Base-by-base conservation (phyloP, 768 basidiomycete species). In the Mycena sanguinolenta region DNA sequence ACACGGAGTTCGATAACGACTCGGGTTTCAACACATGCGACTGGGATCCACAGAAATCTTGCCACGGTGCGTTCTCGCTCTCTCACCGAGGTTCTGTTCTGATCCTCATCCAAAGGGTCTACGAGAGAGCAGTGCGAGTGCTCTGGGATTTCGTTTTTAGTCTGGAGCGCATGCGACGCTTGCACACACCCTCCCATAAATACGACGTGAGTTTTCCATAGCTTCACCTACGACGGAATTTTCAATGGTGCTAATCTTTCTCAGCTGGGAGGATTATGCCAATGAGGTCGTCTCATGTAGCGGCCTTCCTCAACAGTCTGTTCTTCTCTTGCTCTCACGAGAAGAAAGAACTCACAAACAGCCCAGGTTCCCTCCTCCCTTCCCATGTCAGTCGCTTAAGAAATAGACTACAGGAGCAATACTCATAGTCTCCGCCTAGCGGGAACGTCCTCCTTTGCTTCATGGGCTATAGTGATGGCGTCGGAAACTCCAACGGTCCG, bases 141-240 rank as follows among this genome's bases (percentile, higher is more conserved):
- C 34, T 57, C 54, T 14, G 34, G 21, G 3, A 36, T 57, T 13
- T 57, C 54, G 1, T 57, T 36, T 14, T 1, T 57, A 3, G 34
- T 36, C 21, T 57, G 54, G 54, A 34, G 32, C 23, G 54, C 54
- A n/a, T 57, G 54, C 21, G 54, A 57, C 23, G 34, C 34, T 36
- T 57, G 54, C n/a, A 1, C 2, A 21, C 19, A 19, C 21, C 19
- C 16, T 32, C 30, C 53, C 5, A 19, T 34, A 4, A 14, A 57
- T 34, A 57, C 54, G 13, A 57, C 32, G 54, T 57, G n/a, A 17
- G 1, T 2, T 13, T 13, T 32, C 30, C 4, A 10, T 19, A 44
- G 3, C 7, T 23, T 36, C 17, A 4, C 7, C 8, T 23, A 6
- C 36, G 13, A 52, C 9, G n/a, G n/a, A n/a, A n/a, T n/a, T n/a